Evolutionary conservation across 805 yeast genomes (phyloP).

Genomic region (Candida germanica): DNA sequence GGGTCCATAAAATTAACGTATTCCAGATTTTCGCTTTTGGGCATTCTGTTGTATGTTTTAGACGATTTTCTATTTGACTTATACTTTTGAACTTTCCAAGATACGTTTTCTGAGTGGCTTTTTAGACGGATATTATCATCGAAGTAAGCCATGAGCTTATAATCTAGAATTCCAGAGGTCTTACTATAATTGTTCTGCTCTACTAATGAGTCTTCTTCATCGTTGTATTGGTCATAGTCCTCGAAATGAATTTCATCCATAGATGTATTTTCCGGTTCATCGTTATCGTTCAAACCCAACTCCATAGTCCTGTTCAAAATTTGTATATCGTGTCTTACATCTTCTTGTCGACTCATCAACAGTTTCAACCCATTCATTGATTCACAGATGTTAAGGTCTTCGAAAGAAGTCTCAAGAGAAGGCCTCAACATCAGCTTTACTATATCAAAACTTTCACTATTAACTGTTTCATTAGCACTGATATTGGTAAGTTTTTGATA

Average conservation of each 20-base stretch:
- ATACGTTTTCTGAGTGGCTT: background rate
- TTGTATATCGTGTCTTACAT: background rate
- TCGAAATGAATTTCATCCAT: background rate
- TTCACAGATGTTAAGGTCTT: background rate
- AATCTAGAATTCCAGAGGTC: constrained; percentile 1
- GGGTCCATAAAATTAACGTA: background rate
- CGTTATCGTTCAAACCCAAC: too few relatives aligned
- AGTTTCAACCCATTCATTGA: constrained; percentile 1
- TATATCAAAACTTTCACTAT: background rate
- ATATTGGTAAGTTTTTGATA: too few relatives aligned
- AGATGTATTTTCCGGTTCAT: too few relatives aligned
- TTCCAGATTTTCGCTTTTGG: background rate
- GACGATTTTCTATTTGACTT: background rate
- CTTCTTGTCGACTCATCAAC: too few relatives aligned
- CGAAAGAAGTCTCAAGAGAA: constrained; percentile 1
- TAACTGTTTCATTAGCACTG: constrained; percentile 6
- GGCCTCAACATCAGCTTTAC: background rate
- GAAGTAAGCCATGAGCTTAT: constrained; percentile 1
- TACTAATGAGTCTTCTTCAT: background rate
- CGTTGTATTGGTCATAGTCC: background rate
- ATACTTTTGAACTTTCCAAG: constrained; percentile 2
- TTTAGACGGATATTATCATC: background rate
- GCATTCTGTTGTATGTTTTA: background rate
- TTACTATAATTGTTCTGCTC: background rate
- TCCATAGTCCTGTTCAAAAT: background rate